Percentiles rank a stretch among this genome's conserved stretches.
Evolutionary conservation across 805 yeast genomes (phyloP).

Genomic region (Metschnikowia picachoensis): DNA sequence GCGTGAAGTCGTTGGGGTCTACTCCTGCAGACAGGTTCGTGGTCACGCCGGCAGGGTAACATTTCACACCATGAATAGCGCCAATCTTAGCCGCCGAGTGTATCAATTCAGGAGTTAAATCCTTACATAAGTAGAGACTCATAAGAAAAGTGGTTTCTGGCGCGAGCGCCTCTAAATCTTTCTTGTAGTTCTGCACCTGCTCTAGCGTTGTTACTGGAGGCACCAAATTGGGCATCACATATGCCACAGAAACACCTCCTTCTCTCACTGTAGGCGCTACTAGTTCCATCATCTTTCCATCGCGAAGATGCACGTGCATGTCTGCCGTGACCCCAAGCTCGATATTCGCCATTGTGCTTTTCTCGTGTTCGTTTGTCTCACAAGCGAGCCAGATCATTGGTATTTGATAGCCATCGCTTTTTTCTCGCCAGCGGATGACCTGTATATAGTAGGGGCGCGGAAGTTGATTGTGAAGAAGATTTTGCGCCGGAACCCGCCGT

Average conservation of each 20-base stretch:
- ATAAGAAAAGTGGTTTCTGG: constrained; percentile 86
- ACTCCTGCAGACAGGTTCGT: constrained; percentile 92
- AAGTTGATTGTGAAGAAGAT: too few relatives aligned
- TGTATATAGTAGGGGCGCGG: too few relatives aligned
- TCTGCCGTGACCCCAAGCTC: constrained; percentile 78
- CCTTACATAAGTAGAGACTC: constrained; percentile 80
- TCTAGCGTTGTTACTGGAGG: constrained; percentile 87
- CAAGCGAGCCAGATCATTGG: too few relatives aligned
- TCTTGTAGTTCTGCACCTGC: constrained; percentile 66
- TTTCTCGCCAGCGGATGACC: too few relatives aligned
- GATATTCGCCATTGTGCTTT: constrained; percentile 25
- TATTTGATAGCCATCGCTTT: too few relatives aligned
- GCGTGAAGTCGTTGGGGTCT: constrained; percentile 85
- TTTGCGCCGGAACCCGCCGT: too few relatives aligned
- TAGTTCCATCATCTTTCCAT: constrained; percentile 87
- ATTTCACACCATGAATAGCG: constrained; percentile 82
- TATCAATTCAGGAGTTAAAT: constrained; percentile 81
- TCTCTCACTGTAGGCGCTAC: constrained; percentile 85
- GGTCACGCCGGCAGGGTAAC: constrained; percentile 99
- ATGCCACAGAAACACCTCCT: constrained; percentile 91
- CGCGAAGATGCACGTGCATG: constrained; percentile 94
- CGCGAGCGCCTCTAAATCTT: constrained; percentile 56
- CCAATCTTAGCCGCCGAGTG: constrained; percentile 68
- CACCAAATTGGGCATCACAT: constrained; percentile 92
- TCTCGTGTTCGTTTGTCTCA: too few relatives aligned